These are phyloP conservation scores for Penicillium roqueforti DNA, from an alignment of 495 filamentous ascomycete species.

Conservation along the genomic window DNA sequence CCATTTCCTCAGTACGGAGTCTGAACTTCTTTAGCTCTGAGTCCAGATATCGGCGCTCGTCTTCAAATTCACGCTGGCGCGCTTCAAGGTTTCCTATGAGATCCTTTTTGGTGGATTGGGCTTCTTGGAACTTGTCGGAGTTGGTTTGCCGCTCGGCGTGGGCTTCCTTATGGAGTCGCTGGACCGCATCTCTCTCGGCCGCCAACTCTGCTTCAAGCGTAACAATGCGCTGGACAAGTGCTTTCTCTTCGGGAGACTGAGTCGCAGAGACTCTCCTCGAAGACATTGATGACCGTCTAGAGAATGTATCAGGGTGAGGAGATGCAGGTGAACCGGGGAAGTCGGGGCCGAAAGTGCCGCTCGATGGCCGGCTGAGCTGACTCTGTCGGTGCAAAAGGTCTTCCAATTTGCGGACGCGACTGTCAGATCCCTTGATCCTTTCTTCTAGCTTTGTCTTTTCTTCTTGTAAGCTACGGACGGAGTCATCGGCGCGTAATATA, in stretches of 20 bases:
- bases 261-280: slow-evolving; percentile 66
- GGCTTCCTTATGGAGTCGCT: slow-evolving; percentile 56
- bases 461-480: slow-evolving; percentile 64
- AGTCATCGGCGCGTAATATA: slow-evolving; percentile 76
- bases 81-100: slow-evolving; percentile 93
- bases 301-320: slow-evolving; percentile 53
- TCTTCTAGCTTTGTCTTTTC: slow-evolving; percentile 78
- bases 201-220: slow-evolving; percentile 75
- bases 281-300: slow-evolving; percentile 59
- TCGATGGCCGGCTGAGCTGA: slow-evolving; percentile 64
- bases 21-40: slow-evolving; percentile 71
- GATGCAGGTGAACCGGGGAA: slow-evolving; percentile 47
- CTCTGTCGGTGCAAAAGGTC: slow-evolving; percentile 87
- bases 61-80: slow-evolving; percentile 79
- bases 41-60: slow-evolving; percentile 76
- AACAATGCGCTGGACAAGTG: slow-evolving; percentile 63
- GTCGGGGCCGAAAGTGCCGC: slow-evolving; percentile 59
- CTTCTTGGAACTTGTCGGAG: slow-evolving; percentile 69
- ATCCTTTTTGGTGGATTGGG: slow-evolving; percentile 86
- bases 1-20: slow-evolving; percentile 73
- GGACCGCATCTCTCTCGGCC: slow-evolving; percentile 57
- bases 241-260: slow-evolving; percentile 61
- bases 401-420: slow-evolving; percentile 85
- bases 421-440: slow-evolving; percentile 81
- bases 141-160: slow-evolving; percentile 63